Percentiles rank a stretch among this genome's conserved stretches.
Conservation (phyloP, 805 yeast genomes). For the Saturnispora diversa region DNA sequence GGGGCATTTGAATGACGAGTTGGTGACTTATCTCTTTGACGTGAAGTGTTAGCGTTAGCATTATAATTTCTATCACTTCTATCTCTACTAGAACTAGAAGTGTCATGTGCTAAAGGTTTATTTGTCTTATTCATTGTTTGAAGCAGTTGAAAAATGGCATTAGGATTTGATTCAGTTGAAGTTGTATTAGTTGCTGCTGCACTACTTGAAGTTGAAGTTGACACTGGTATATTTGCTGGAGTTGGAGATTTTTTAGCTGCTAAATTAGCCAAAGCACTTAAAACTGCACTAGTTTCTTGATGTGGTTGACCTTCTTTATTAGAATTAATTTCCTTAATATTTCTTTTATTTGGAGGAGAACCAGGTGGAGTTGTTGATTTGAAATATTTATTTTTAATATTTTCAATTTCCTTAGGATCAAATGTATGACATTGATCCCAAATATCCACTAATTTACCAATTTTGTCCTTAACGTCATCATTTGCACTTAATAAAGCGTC, state of each 20-base stretch:
- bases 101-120: slow-evolving; percentile 20
- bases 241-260: slow-evolving; percentile 40
- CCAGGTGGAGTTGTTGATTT: slow-evolving; percentile 65
- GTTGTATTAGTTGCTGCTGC: slow-evolving; percentile 14
- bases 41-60: slow-evolving; percentile 33
- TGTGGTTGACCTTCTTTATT: slow-evolving; percentile 25
- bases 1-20: too few relatives aligned
- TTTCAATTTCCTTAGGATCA: slow-evolving; percentile 43
- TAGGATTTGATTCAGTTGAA: slow-evolving; percentile 27
- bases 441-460: slow-evolving; percentile 77
- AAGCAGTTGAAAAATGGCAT: slow-evolving; percentile 43
- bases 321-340: too few relatives aligned
- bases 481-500: slow-evolving; percentile 29
- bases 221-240: too few relatives aligned
- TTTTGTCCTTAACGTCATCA: slow-evolving; percentile 59
- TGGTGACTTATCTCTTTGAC: slow-evolving; percentile 53
- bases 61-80: slow-evolving; percentile 24
- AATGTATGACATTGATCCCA: slow-evolving; percentile 88
- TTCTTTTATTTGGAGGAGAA: slow-evolving; percentile 46
- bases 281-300: slow-evolving; percentile 57
- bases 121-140: slow-evolving; percentile 38
- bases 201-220: slow-evolving; percentile 26
- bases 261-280: slow-evolving; percentile 62
- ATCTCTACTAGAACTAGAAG: slow-evolving; percentile 19
- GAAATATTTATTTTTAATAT: slow-evolving; percentile 53